Evolutionary conservation across 176 grass and related monocot genomes (phyloP).

Genomic region (Stipa capillata): DNA sequence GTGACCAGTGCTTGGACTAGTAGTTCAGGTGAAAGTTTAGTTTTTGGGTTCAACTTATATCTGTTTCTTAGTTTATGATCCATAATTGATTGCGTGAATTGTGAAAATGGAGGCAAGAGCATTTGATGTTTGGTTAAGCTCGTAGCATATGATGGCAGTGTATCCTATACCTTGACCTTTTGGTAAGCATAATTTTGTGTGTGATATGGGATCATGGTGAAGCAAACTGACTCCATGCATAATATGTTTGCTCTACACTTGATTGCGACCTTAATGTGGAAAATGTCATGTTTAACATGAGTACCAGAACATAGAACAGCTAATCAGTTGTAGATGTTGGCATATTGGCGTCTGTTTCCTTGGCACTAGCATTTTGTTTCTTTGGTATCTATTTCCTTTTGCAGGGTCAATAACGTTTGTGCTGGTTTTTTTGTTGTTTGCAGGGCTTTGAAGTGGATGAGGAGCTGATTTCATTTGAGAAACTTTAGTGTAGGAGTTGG

Average conservation of each 20-base stretch:
- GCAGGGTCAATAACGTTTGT: background rate
- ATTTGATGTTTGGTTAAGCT: background rate
- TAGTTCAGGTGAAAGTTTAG: background rate
- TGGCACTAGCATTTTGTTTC: background rate
- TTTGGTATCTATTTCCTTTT: background rate
- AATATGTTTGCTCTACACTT: background rate
- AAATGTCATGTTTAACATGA: background rate
- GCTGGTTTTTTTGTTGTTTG: background rate
- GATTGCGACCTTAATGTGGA: background rate
- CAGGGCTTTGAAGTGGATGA: conserved; percentile 31
- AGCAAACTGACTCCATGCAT: background rate
- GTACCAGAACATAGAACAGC: background rate
- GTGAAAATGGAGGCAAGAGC: background rate
- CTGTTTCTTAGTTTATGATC: background rate
- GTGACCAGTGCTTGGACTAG: background rate
- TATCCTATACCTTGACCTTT: background rate
- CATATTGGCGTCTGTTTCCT: background rate
- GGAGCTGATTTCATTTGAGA: background rate
- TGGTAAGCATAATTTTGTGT: background rate
- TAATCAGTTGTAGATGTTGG: background rate
- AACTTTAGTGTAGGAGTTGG: background rate
- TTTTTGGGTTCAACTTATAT: background rate
- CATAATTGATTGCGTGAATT: background rate
- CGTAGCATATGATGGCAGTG: background rate
- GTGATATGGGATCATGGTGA: background rate